Percentiles rank a stretch among this genome's conserved stretches.
Evolutionary conservation across 306 rosid species (phyloP).

Genomic region (Sindora glabra): DNA sequence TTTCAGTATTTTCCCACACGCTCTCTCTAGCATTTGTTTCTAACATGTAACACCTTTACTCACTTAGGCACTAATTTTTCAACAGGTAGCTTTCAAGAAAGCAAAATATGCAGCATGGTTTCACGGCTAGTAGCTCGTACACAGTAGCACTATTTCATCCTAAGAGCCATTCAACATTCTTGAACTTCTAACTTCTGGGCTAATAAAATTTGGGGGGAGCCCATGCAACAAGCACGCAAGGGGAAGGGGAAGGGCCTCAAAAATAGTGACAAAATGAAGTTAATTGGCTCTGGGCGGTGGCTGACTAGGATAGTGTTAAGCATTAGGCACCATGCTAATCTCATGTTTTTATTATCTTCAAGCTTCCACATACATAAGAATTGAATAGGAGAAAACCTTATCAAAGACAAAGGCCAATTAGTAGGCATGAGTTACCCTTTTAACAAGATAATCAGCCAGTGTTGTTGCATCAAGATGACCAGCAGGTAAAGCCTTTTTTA

Average conservation of each 20-base stretch:
- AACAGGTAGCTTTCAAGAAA: neutral
- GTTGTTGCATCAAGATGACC: conserved; percentile 98
- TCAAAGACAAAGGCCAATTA: neutral
- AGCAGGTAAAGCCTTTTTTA: conserved; percentile 79
- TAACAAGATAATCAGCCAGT: conserved; percentile 96
- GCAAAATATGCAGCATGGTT: neutral
- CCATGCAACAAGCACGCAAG: neutral
- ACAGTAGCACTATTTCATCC: neutral
- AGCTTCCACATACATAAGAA: neutral
- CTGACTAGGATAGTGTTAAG: neutral
- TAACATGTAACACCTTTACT: no score
- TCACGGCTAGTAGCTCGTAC: neutral
- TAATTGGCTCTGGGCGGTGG: neutral
- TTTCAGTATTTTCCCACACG: no score
- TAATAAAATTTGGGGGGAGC: neutral
- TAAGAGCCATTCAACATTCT: neutral
- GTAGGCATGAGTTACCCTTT: conserved; percentile 47
- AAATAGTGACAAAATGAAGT: neutral
- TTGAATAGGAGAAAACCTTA: neutral
- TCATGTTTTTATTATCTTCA: neutral
- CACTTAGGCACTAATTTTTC: neutral
- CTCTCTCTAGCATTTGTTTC: no score
- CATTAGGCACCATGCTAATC: neutral
- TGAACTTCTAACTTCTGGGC: neutral
- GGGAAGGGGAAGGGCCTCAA: neutral